A percentile compares a stretch with the other conserved stretches of the same genome.
Evolutionary conservation across 352 stramenopile genomes (phyloP).

Genomic region (Globisporangium abappressorium): DNA sequence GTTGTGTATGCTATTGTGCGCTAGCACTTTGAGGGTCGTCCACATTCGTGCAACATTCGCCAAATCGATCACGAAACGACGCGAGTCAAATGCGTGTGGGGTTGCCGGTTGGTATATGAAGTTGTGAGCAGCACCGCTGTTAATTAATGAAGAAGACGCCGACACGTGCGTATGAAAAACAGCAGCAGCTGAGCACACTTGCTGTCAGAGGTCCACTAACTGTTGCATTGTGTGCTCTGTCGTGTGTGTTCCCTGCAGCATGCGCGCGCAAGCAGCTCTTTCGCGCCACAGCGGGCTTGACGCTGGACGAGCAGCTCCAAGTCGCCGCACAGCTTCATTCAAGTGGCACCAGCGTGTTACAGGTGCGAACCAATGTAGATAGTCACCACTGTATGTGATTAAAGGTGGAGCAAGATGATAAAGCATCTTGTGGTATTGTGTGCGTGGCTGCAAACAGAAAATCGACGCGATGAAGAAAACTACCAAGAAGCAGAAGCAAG

Average conservation of each 20-base stretch:
- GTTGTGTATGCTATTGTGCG: background rate
- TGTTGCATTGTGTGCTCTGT: background rate
- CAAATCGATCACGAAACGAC: constrained; percentile 8
- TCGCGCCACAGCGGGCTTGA: constrained; percentile 56
- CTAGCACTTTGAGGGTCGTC: background rate
- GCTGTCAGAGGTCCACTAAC: background rate
- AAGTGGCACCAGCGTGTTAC: constrained; percentile 46
- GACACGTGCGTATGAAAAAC: background rate
- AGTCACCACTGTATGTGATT: background rate
- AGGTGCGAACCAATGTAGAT: constrained; percentile 19
- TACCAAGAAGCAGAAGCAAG: constrained; percentile 57
- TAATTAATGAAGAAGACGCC: constrained; percentile 7
- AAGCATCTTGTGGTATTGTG: background rate
- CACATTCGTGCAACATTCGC: background rate
- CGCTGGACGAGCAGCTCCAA: constrained; percentile 61
- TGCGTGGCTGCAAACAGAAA: constrained; percentile 25
- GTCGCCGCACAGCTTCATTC: constrained; percentile 48
- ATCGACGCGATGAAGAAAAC: constrained; percentile 66
- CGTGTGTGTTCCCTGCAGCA: background rate
- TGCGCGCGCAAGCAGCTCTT: constrained; percentile 57
- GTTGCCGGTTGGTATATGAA: background rate
- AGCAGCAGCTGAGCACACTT: background rate
- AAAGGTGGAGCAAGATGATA: background rate
- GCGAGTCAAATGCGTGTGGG: background rate
- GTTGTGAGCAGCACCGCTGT: background rate